Base-by-base conservation (phyloP, 75 land plant species). In the Pinus tabuliformis region DNA sequence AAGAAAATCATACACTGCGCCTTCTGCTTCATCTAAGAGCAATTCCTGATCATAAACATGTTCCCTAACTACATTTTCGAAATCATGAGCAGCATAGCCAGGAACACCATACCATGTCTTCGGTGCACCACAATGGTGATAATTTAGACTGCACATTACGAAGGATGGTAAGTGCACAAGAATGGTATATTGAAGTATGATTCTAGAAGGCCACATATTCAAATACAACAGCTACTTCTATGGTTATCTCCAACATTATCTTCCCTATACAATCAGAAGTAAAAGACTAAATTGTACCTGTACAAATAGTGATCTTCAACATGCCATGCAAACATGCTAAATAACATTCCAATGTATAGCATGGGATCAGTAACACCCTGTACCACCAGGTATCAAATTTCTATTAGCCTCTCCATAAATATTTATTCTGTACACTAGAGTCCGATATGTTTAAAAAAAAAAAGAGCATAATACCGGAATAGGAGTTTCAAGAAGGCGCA, bases 291-390 rank as follows among this genome's bases (percentile, higher is more conserved):
- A 60, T 52, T 24, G 36, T 76, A 94, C 97, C 97, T 94, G 79
- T 94, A 91, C 77, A 94, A 76, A 73, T 94, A 91, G 78, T 94
- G 97, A 81, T 94, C 97, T 78, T 94, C 97, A 80, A 94, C 95
- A 81, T 94, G 97, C 97, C 97, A 94, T 57, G 97, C 97, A 88
- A 94, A 94, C 91, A 92, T 88, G 78, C 97, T 94, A 59, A 91
- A 94, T 4, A 94, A 84, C 97, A 94, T 94, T 61, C 97, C 97
- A 84, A 94, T 94, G 85, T 94, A 94, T 70, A 94, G 89, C 97
- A 94, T 94, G 68, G 97, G 97, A n/a, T 94, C 97, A 56, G 97
- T 94, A 42, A 94, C 89, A 62, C 97, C 97, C 97, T 94, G 85
- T 18, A 77, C 22, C n/a, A 42, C 72, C 39, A 68, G 52, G 52